phyloP scores from a whole-genome alignment of 345 rosid species.

The Geranium brycei region DNA sequence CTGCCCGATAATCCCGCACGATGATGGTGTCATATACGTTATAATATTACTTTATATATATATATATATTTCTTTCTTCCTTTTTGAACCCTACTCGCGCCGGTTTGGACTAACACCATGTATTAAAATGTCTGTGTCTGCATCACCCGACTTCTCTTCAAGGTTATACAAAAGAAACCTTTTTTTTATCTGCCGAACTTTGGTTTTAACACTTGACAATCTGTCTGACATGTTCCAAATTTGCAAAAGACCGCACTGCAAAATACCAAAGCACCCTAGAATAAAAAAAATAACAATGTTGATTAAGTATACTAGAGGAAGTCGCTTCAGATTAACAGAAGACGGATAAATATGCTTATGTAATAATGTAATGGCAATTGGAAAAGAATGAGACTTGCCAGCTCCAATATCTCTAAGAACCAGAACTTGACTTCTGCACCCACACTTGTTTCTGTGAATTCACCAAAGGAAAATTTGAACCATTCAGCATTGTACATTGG shows the following conservation, averaged over 20 bases:
- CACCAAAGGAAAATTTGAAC: not conserved
- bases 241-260: conserved; percentile 26
- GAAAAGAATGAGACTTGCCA: conserved; percentile 17
- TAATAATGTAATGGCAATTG: not conserved
- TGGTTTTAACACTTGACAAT: no score
- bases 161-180: conserved; percentile 6
- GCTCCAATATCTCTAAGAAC: conserved; percentile 19
- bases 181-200: no score
- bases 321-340: not conserved
- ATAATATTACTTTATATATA: not conserved
- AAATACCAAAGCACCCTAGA: conserved; percentile 1
- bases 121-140: conserved; percentile 18
- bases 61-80: conserved; percentile 5
- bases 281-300: not conserved
- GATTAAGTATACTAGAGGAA: not conserved
- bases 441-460: conserved; percentile 47
- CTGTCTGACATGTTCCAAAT: conserved; percentile 21
- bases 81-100: conserved; percentile 11
- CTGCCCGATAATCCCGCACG: no score
- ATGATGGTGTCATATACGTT: conserved; percentile 11
- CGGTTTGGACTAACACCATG: conserved; percentile 14
- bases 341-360: no score
- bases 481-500: not conserved
- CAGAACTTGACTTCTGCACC: conserved; percentile 53
- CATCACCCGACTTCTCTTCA: conserved; percentile 19